phyloP scores from a whole-genome alignment of 176 grass and related monocot species.

The Paspalum vaginatum region DNA sequence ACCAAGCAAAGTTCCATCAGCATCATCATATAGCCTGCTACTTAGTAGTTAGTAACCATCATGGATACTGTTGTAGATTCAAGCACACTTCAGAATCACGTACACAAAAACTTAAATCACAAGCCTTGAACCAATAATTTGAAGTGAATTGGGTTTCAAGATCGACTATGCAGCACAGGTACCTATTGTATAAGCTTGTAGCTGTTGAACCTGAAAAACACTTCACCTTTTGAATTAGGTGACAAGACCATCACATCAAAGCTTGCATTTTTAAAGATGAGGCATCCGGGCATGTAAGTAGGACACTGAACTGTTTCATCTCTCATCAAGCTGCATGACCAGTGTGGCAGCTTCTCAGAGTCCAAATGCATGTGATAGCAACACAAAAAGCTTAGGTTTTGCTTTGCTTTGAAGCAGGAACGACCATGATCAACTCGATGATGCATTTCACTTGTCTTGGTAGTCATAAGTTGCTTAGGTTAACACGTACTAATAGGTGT shows the following conservation, averaged over 20 bases:
- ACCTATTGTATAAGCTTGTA: background rate
- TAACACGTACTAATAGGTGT: slow-evolving; percentile 23
- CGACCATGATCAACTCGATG: slow-evolving; percentile 16
- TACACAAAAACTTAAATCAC: background rate
- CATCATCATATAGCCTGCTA: background rate
- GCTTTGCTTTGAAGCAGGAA: slow-evolving; percentile 45
- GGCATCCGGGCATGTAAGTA: background rate
- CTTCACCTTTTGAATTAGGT: background rate
- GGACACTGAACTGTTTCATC: background rate
- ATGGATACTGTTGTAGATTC: background rate
- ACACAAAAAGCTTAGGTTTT: slow-evolving; percentile 39
- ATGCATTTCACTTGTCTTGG: background rate
- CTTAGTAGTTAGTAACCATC: background rate
- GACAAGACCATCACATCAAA: background rate
- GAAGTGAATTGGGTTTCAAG: background rate
- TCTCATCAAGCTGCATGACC: slow-evolving; percentile 23
- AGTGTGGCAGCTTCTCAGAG: background rate
- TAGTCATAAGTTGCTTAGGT: slow-evolving; percentile 35
- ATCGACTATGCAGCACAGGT: background rate
- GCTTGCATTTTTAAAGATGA: background rate
- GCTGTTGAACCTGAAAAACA: background rate
- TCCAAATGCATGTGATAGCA: slow-evolving; percentile 17
- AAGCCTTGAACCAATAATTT: background rate
- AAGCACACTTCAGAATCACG: background rate
- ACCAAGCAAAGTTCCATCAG: background rate